Percentiles rank a stretch among this genome's conserved stretches.
Evolutionary conservation across 2,329 filamentous ascomycete genomes (phyloP).

Genomic region (Lasiodiplodia sp.): DNA sequence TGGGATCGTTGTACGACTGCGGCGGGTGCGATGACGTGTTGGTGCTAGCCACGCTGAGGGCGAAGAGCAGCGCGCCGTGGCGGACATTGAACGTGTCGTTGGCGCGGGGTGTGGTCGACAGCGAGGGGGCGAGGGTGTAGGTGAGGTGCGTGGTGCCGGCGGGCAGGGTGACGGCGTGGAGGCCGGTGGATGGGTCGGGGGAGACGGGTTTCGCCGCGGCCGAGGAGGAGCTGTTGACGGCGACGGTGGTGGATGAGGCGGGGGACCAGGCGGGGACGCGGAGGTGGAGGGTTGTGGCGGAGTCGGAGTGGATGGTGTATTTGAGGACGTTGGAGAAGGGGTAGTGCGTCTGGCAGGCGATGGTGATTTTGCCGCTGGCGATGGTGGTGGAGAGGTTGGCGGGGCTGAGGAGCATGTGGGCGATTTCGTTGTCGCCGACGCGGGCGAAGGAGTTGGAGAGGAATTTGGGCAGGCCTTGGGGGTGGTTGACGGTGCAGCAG

Average conservation of each 20-base stretch:
- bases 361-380: slow-evolving; percentile 46
- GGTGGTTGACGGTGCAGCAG: slow-evolving; percentile 67
- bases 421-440: slow-evolving; percentile 54
- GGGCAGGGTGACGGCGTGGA: slow-evolving; percentile 48
- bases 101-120: slow-evolving; percentile 34
- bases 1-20: slow-evolving; percentile 31
- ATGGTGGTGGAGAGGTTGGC: slow-evolving; percentile 48
- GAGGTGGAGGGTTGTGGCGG: slow-evolving; percentile 53
- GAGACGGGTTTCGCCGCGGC: slow-evolving; percentile 32
- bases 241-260: slow-evolving; percentile 17
- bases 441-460: slow-evolving; percentile 54
- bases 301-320: slow-evolving; percentile 50
- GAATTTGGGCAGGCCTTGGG: slow-evolving; percentile 65
- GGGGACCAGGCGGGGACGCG: slow-evolving; percentile 55
- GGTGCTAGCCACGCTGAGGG: slow-evolving; percentile 40
- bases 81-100: slow-evolving; percentile 50
- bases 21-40: slow-evolving; percentile 34
- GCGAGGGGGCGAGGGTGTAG: slow-evolving; percentile 44
- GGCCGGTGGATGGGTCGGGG: slow-evolving; percentile 47
- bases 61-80: slow-evolving; percentile 48
- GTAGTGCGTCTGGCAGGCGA: slow-evolving; percentile 59
- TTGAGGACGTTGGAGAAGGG: slow-evolving; percentile 52
- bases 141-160: slow-evolving; percentile 44
- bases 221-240: slow-evolving; percentile 26
- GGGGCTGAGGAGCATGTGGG: slow-evolving; percentile 60